Evolutionary conservation across 495 filamentous ascomycete species (phyloP).

Genomic region (Massariosphaeria phaeospora): DNA sequence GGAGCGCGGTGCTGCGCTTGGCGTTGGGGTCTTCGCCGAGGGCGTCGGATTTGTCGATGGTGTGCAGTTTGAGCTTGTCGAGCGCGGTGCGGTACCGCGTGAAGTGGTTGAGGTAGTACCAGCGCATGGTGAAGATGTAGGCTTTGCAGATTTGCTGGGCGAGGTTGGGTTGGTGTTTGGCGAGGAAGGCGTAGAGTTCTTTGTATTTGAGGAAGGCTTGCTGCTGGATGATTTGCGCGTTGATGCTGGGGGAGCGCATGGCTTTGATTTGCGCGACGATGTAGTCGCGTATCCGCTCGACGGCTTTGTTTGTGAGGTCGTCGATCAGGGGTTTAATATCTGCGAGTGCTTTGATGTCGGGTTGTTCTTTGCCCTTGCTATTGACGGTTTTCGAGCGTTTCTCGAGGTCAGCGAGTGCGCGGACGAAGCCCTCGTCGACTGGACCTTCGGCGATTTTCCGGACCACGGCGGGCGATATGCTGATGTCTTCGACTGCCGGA

Average conservation of each 20-base stretch:
- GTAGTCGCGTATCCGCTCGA: constrained; percentile 90
- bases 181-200: constrained; percentile 79
- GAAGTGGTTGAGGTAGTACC: constrained; percentile 94
- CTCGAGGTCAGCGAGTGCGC: constrained; percentile 78
- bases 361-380: constrained; percentile 54
- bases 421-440: constrained; percentile 87
- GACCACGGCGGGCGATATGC: constrained; percentile 75
- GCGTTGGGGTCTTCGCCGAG: constrained; percentile 68
- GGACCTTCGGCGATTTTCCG: constrained; percentile 78
- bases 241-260: constrained; percentile 86
- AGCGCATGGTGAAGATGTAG: constrained; percentile 97
- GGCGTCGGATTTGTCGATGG: constrained; percentile 77
- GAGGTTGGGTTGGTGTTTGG: constrained; percentile 68
- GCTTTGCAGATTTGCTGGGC: constrained; percentile 86
- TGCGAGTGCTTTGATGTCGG: constrained; percentile 64
- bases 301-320: constrained; percentile 79
- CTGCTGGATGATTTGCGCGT: constrained; percentile 92
- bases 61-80: constrained; percentile 75
- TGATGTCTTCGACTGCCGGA: constrained; percentile 87
- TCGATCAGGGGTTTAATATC: constrained; percentile 82
- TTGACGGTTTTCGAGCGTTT: constrained; percentile 68
- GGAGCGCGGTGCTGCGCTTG: constrained; percentile 34
- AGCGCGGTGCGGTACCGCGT: constrained; percentile 79
- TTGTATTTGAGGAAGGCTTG: constrained; percentile 81
- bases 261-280: constrained; percentile 91